Evolutionary conservation across 73 alveolate species (phyloP).

Genomic region (Loxodes magnus): DNA sequence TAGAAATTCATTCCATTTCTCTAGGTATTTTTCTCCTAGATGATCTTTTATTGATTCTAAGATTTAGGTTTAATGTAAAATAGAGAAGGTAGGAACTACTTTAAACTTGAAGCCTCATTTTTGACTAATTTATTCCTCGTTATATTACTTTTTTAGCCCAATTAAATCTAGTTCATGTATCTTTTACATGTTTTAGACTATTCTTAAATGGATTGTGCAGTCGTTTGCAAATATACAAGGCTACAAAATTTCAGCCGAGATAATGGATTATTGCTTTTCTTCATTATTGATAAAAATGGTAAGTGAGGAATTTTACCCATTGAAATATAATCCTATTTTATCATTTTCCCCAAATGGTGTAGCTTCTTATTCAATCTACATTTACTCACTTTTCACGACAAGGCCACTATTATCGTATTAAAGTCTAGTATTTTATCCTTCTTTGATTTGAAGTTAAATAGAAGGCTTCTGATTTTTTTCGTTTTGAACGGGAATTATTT

Average conservation of each 20-base stretch:
- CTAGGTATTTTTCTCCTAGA: conserved; percentile 7
- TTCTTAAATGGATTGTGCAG: neutral
- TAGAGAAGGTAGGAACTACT: conserved; percentile 8
- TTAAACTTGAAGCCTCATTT: conserved; percentile 15
- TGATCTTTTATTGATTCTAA: no score
- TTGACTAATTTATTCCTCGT: neutral
- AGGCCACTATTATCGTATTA: conserved; percentile 2
- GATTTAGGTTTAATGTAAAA: neutral
- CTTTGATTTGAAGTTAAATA: no score
- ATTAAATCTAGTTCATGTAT: conserved; percentile 5
- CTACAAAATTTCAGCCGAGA: neutral
- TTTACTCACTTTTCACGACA: conserved; percentile 8
- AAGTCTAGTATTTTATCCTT: neutral
- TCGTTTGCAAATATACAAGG: neutral
- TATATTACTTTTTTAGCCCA: neutral
- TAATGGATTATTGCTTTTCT: conserved; percentile 1
- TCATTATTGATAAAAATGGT: neutral
- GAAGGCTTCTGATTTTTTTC: neutral
- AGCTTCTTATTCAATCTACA: neutral
- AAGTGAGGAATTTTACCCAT: neutral
- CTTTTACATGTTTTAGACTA: neutral
- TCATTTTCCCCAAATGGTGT: conserved; percentile 3
- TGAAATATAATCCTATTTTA: neutral
- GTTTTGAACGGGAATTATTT: neutral
- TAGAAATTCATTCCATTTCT: conserved; percentile 4